Percentiles rank a stretch among this genome's conserved stretches.
Conservation (phyloP, 768 basidiomycete species). For the Lactarius psammicola region DNA sequence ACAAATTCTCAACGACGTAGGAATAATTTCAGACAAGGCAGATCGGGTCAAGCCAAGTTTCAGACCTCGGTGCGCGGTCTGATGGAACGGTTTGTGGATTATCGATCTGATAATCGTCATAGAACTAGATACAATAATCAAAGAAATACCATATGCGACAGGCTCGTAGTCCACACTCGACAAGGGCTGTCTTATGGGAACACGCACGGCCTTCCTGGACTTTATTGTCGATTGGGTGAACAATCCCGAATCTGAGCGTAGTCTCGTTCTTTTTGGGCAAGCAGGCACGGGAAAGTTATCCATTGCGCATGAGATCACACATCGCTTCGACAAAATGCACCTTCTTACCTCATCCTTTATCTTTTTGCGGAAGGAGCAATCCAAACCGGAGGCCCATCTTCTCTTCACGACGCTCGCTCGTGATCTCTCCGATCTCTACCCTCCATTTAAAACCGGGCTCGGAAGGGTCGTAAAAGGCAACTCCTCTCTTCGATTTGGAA, state of each 20-base stretch:
- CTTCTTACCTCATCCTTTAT: neutral
- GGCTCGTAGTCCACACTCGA: neutral
- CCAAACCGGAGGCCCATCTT: neutral
- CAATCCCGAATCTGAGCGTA: neutral
- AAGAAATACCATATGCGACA: neutral
- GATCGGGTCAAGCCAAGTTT: neutral
- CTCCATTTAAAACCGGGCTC: too few relatives aligned
- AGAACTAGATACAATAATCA: neutral
- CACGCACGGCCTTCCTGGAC: neutral
- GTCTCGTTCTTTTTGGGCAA: slow-evolving; percentile 3
- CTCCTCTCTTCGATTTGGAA: neutral
- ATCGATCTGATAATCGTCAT: neutral
- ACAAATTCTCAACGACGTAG: neutral
- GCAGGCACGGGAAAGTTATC: neutral
- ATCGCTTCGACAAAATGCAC: neutral
- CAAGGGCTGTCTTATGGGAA: neutral
- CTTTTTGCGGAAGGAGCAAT: neutral
- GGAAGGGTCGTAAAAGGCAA: neutral
- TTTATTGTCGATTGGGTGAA: neutral
- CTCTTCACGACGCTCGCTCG: neutral
- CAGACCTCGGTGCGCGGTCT: neutral
- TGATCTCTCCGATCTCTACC: neutral
- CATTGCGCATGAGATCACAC: neutral
- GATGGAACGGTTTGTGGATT: neutral
- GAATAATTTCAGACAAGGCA: neutral